These are phyloP conservation scores for Claviceps sp. DNA, from an alignment of 2,329 filamentous ascomycete species.

Conservation along the genomic window DNA sequence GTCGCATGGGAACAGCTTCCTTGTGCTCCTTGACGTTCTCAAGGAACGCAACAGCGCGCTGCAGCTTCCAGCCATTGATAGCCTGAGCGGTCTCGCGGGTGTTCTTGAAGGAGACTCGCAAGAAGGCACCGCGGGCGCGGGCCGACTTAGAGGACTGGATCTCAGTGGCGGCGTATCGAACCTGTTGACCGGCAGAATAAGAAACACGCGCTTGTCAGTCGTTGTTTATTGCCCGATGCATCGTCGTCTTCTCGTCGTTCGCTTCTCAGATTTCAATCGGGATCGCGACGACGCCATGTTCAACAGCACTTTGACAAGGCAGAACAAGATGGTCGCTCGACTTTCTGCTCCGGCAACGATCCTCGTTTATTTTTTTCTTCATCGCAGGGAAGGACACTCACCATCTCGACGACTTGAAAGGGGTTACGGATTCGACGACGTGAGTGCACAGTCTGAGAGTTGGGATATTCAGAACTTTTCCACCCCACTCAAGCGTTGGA, in stretches of 20 bases:
- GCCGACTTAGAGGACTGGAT: slow-evolving; percentile 86
- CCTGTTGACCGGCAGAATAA: slow-evolving; percentile 34
- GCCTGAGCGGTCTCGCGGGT: slow-evolving; percentile 98
- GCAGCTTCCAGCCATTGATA: slow-evolving; percentile 98
- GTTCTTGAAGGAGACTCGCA: slow-evolving; percentile 99
- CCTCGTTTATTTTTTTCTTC: background rate
- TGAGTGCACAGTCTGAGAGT: slow-evolving; percentile 32
- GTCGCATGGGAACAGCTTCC: slow-evolving; percentile 96
- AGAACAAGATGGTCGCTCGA: background rate
- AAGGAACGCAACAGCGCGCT: slow-evolving; percentile 90
- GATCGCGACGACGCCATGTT: background rate
- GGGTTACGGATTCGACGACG: slow-evolving; percentile 41
- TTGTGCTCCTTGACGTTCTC: slow-evolving; percentile 96
- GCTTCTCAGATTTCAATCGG: background rate
- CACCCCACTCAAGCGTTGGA: slow-evolving; percentile 23
- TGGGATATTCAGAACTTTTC: slow-evolving; percentile 35
- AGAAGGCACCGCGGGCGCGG: slow-evolving; percentile 95
- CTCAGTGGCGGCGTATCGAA: slow-evolving; percentile 90
- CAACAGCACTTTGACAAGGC: background rate
- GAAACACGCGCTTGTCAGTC: slow-evolving; percentile 12
- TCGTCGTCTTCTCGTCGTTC: background rate
- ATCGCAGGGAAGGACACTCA: slow-evolving; percentile 24
- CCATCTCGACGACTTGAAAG: slow-evolving; percentile 43
- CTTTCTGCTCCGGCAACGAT: background rate
- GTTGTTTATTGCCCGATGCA: background rate